phyloP scores from a whole-genome alignment of 2,329 filamentous ascomycete species.

The Penicillium hesseltinei region DNA sequence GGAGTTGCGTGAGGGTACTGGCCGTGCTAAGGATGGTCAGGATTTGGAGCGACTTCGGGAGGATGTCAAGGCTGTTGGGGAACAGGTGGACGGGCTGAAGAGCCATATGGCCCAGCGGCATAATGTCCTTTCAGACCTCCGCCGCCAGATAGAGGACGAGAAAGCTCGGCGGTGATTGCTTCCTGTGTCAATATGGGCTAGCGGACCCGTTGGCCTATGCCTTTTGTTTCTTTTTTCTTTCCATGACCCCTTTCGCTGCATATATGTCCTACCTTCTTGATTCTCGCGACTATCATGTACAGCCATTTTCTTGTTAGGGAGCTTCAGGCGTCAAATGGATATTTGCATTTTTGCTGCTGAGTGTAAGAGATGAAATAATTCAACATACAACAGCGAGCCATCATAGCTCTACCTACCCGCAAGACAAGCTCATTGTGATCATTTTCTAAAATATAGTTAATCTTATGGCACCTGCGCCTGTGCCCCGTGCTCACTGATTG shows the following conservation, averaged over 20 bases:
- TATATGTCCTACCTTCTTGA: constrained; percentile 13
- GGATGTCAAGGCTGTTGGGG: constrained; percentile 84
- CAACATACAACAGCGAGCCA: not conserved
- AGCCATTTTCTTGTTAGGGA: constrained; percentile 35
- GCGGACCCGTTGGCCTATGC: not conserved
- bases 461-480: too few species aligned
- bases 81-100: constrained; percentile 91
- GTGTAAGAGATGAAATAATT: not conserved
- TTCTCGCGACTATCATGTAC: constrained; percentile 23
- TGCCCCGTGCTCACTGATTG: too few species aligned
- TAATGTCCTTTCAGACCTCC: constrained; percentile 71
- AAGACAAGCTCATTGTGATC: not conserved
- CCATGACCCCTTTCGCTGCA: constrained; percentile 11
- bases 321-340: constrained; percentile 35
- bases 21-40: constrained; percentile 61
- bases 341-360: constrained; percentile 4
- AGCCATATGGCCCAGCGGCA: constrained; percentile 74
- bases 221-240: constrained; percentile 12
- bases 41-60: constrained; percentile 75
- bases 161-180: constrained; percentile 53
- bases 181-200: not conserved
- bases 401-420: not conserved
- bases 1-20: constrained; percentile 64
- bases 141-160: constrained; percentile 82
- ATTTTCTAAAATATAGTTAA: too few species aligned